Conservation (phyloP, 805 yeast species). For the Maudiozyma bulderi region DNA sequence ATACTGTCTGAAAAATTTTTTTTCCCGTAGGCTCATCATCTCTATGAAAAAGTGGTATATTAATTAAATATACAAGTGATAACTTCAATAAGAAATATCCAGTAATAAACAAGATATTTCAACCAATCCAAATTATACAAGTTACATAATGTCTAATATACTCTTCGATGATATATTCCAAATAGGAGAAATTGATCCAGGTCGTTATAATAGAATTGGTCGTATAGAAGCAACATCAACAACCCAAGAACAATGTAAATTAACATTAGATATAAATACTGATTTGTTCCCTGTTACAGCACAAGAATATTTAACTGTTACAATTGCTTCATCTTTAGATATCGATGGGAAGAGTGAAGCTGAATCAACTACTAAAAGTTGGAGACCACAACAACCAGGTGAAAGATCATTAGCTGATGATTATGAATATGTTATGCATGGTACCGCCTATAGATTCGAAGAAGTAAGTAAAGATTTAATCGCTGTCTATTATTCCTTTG, state of each 20-base stretch:
- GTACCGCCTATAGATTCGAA: constrained; percentile 93
- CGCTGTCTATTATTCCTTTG: constrained; percentile 89
- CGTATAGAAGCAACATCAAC: constrained; percentile 85
- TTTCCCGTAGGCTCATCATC: too few species aligned
- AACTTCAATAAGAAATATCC: too few species aligned
- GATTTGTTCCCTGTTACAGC: constrained; percentile 80
- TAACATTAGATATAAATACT: constrained; percentile 81
- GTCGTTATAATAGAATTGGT: constrained; percentile 83
- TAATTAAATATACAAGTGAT: too few species aligned
- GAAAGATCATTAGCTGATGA: constrained; percentile 90
- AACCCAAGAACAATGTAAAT: constrained; percentile 56
- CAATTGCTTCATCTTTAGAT: constrained; percentile 68
- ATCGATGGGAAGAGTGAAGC: constrained; percentile 40
- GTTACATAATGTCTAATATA: constrained; percentile 44
- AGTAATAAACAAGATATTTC: too few species aligned
- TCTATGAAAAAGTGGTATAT: too few species aligned
- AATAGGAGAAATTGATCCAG: constrained; percentile 74
- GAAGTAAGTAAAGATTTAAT: constrained; percentile 60
- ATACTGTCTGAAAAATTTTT: too few species aligned
- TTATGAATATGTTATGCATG: constrained; percentile 96
- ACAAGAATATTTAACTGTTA: constrained; percentile 73
- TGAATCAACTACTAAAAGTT: constrained; percentile 26
- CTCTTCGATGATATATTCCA: constrained; percentile 90
- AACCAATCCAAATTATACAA: too few species aligned
- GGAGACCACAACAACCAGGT: constrained; percentile 61